Conservation (phyloP, 495 filamentous ascomycete species). For the Hamigera avellanea region DNA sequence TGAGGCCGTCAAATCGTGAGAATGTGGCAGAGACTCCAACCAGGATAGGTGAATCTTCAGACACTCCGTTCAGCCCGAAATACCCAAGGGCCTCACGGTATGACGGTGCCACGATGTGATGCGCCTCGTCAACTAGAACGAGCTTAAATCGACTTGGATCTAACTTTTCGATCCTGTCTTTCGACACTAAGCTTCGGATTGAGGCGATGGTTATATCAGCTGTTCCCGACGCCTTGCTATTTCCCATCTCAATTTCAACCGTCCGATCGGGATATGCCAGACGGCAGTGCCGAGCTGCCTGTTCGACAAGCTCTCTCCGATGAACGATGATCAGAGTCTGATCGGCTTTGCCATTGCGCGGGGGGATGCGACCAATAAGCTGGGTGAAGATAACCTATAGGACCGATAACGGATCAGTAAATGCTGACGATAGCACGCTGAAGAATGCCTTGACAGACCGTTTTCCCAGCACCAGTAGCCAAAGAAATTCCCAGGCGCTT, state of each 20-base stretch:
- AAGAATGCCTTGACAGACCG: conserved; percentile 35
- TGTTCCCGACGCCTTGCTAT: conserved; percentile 53
- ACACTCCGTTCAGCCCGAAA: conserved; percentile 53
- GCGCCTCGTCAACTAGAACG: conserved; percentile 91
- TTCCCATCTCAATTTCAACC: conserved; percentile 87
- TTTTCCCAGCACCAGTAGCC: conserved; percentile 90
- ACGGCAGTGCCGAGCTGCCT: conserved; percentile 75
- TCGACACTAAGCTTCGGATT: conserved; percentile 63
- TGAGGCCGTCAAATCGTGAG: conserved; percentile 79
- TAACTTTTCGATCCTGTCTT: conserved; percentile 67
- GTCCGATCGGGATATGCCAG: conserved; percentile 65
- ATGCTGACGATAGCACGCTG: neutral
- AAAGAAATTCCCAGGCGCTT: conserved; percentile 79
- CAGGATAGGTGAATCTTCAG: conserved; percentile 48
- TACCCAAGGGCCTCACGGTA: conserved; percentile 65
- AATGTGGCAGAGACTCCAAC: conserved; percentile 93
- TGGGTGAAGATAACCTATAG: conserved; percentile 87
- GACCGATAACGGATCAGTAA: neutral
- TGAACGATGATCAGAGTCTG: conserved; percentile 90
- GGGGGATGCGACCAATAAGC: conserved; percentile 66
- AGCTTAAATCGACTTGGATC: conserved; percentile 76
- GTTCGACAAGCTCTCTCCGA: conserved; percentile 88
- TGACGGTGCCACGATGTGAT: conserved; percentile 80
- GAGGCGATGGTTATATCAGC: conserved; percentile 97
- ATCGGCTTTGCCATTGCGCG: conserved; percentile 42